A percentile compares a stretch with the other conserved stretches of the same genome.
Evolutionary conservation across 129 eudicot species (phyloP).

Genomic region (Saposhnikovia divaricata): DNA sequence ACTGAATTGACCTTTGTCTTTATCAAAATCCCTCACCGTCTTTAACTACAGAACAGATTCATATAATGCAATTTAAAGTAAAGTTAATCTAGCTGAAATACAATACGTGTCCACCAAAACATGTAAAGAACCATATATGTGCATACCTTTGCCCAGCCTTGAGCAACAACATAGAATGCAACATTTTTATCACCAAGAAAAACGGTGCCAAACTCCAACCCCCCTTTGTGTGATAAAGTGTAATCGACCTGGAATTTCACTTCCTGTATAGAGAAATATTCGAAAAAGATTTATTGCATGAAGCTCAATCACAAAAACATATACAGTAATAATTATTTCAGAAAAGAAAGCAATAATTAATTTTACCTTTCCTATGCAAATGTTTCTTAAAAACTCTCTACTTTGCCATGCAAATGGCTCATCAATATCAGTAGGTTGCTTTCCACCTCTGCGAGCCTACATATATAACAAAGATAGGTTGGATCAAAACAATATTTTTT

Average conservation of each 20-base stretch:
- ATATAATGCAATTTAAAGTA: not conserved
- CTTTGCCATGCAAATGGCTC: constrained; percentile 98
- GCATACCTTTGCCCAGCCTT: constrained; percentile 92
- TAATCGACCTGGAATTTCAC: constrained; percentile 69
- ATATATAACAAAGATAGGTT: not conserved
- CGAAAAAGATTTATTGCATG: not conserved
- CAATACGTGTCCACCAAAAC: not conserved
- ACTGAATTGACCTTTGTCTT: constrained; percentile 62
- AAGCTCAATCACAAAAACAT: not conserved
- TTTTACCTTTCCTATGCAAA: constrained; percentile 84
- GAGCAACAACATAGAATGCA: constrained; percentile 63
- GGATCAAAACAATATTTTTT: too few relatives aligned
- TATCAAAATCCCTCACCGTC: constrained; percentile 34
- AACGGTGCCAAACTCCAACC: constrained; percentile 80
- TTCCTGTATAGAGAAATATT: constrained; percentile 35
- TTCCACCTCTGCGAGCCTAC: constrained; percentile 82
- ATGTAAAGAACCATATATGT: not conserved
- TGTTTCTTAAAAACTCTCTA: constrained; percentile 76
- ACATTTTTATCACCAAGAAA: constrained; percentile 68
- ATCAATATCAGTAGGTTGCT: constrained; percentile 43
- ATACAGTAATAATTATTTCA: too few relatives aligned
- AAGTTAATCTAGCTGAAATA: not conserved
- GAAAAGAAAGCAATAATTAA: not conserved
- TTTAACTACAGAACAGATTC: constrained; percentile 50
- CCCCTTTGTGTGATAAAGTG: constrained; percentile 34